These are phyloP conservation scores for Globisporangium emineosum DNA, from an alignment of 352 stramenopile species.

Conservation along the genomic window DNA sequence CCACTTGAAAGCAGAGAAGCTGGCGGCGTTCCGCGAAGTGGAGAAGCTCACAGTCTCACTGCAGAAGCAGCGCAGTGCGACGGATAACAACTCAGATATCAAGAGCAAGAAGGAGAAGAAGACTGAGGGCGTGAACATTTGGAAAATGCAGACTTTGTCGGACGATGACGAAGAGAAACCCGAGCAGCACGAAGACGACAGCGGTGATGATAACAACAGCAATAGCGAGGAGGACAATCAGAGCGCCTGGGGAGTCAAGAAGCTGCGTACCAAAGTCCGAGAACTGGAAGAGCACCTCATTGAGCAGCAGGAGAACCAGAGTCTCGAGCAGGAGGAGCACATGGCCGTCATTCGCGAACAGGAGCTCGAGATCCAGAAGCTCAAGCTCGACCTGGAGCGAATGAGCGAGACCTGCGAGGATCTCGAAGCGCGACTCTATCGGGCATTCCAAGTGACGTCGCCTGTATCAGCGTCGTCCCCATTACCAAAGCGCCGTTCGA, in stretches of 20 bases:
- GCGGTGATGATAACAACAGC: background rate
- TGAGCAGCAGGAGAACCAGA: constrained; percentile 30
- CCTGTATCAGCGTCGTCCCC: constrained; percentile 1
- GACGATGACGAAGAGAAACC: background rate
- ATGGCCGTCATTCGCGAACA: constrained; percentile 66
- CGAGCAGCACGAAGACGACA: background rate
- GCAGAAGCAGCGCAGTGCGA: constrained; percentile 2
- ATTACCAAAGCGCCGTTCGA: background rate
- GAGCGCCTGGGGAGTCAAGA: background rate
- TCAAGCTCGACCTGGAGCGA: constrained; percentile 32
- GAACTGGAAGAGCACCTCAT: constrained; percentile 40
- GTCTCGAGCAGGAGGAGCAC: constrained; percentile 44
- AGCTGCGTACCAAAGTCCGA: constrained; percentile 26
- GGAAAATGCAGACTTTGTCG: background rate
- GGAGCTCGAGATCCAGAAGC: constrained; percentile 41
- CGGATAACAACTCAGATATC: background rate
- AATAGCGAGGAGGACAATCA: constrained; percentile 10
- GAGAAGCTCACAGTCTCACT: constrained; percentile 40
- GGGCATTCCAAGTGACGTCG: constrained; percentile 7
- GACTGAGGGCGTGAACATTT: constrained; percentile 8
- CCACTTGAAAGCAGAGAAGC: constrained; percentile 73
- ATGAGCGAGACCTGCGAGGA: constrained; percentile 35
- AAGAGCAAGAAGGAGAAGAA: constrained; percentile 4
- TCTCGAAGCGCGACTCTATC: constrained; percentile 21
- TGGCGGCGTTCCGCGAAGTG: constrained; percentile 45